A percentile compares a stretch with the other conserved stretches of the same genome.
Evolutionary conservation across 768 basidiomycete species (phyloP).

Genomic region (Pulveroboletus sp.): DNA sequence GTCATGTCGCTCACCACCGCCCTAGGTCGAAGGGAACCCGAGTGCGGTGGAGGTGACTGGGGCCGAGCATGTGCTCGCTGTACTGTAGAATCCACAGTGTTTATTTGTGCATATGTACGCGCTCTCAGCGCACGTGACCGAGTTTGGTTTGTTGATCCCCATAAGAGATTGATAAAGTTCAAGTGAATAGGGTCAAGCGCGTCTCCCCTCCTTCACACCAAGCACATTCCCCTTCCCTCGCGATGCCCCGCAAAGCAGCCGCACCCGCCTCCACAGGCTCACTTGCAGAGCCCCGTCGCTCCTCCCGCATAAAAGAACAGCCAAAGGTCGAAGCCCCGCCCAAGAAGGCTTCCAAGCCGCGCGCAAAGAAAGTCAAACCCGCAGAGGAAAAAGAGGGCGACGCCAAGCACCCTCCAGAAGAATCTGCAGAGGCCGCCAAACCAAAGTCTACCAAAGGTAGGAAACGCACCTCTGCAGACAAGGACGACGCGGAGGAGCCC

Average conservation of each 20-base stretch:
- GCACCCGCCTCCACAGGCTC: constrained; percentile 37
- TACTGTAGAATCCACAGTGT: constrained; percentile 8
- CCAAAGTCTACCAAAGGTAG: constrained; percentile 47
- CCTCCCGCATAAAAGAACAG: constrained; percentile 68
- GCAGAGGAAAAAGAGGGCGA: constrained; percentile 44
- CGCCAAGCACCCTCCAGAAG: constrained; percentile 33
- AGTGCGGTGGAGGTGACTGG: constrained; percentile 7
- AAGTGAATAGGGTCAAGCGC: constrained; percentile 30
- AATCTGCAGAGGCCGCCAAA: constrained; percentile 34
- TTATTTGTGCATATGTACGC: constrained; percentile 32
- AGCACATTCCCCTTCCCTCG: neutral
- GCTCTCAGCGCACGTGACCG: constrained; percentile 30
- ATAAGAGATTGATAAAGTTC: constrained; percentile 32
- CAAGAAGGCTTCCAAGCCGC: constrained; percentile 66
- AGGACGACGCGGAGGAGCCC: constrained; percentile 36
- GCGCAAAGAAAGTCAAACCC: constrained; percentile 43
- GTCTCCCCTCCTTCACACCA: constrained; percentile 25
- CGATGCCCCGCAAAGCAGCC: constrained; percentile 72
- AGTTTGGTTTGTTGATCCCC: constrained; percentile 35
- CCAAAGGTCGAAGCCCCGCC: constrained; percentile 48
- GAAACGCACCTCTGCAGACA: constrained; percentile 48
- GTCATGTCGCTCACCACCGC: neutral
- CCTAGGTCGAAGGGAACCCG: constrained; percentile 12
- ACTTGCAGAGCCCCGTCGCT: constrained; percentile 58
- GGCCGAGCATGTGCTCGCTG: constrained; percentile 13